Conservation (phyloP, 306 rosid genomes). For the Cyamopsis tetragonoloba region DNA sequence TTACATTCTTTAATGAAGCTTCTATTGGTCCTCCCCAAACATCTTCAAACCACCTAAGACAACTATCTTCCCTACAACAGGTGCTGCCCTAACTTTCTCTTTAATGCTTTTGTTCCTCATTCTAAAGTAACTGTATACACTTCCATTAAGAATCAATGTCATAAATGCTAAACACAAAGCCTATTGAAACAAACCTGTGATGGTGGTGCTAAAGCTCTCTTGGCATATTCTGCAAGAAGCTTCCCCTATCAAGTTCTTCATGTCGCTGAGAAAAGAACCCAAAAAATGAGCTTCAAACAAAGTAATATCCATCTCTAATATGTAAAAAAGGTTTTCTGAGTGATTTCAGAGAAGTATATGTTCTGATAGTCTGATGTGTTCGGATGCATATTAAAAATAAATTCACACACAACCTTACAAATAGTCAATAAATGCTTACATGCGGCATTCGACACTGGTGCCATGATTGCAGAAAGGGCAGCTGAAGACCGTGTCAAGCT, state of each 20-base stretch:
- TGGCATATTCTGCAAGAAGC: constrained; percentile 83
- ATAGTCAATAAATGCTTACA: constrained; percentile 47
- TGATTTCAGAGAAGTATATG: not conserved
- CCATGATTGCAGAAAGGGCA: constrained; percentile 99
- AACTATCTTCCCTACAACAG: not conserved
- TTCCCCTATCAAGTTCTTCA: constrained; percentile 85
- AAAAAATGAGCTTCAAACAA: not conserved
- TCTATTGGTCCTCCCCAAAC: not conserved
- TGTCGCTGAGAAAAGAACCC: constrained; percentile 56
- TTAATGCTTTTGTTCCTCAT: not conserved
- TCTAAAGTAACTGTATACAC: too few species aligned
- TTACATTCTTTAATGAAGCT: not conserved
- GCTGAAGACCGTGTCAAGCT: constrained; percentile 94
- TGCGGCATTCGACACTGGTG: constrained; percentile 83
- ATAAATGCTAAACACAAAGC: not conserved
- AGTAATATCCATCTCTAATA: not conserved
- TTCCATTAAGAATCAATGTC: constrained; percentile 3
- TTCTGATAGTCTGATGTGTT: not conserved
- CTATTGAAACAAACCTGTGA: constrained; percentile 48
- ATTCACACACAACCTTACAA: not conserved
- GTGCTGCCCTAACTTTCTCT: not conserved
- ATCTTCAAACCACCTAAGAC: not conserved
- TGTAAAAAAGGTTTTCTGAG: not conserved
- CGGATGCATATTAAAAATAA: not conserved
- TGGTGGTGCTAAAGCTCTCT: constrained; percentile 73